Evolutionary conservation across 495 filamentous ascomycete species (phyloP).

Genomic region (Penicillium pulvis): DNA sequence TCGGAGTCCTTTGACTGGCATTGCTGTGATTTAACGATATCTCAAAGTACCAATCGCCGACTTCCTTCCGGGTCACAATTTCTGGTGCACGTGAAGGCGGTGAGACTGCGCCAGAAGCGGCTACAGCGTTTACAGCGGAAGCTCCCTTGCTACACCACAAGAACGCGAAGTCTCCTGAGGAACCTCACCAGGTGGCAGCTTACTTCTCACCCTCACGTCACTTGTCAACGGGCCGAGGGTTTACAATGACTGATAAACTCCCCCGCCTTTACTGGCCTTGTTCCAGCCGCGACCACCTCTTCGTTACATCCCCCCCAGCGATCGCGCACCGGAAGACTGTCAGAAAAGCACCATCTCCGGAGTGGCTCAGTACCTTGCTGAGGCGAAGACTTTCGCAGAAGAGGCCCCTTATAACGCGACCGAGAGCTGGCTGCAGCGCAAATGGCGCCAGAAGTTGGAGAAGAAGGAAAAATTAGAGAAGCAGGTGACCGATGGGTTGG

Average conservation of each 20-base stretch:
- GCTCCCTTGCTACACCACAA: constrained; percentile 18
- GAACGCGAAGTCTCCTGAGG: constrained; percentile 29
- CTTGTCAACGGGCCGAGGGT: constrained; percentile 10
- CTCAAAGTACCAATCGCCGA: constrained; percentile 6
- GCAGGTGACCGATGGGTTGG: constrained; percentile 64
- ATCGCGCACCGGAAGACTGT: constrained; percentile 81
- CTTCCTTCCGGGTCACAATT: constrained; percentile 22
- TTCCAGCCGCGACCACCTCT: constrained; percentile 92
- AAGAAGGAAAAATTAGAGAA: constrained; percentile 67
- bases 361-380: constrained; percentile 71
- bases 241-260: constrained; percentile 89
- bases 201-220: constrained; percentile 14
- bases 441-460: constrained; percentile 77
- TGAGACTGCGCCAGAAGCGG: constrained; percentile 17
- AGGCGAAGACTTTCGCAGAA: constrained; percentile 68
- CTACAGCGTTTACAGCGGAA: constrained; percentile 18
- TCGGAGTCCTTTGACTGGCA: constrained; percentile 68
- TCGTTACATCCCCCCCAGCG: constrained; percentile 82
- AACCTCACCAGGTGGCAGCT: constrained; percentile 16
- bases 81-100: constrained; percentile 33
- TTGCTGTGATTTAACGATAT: constrained; percentile 40
- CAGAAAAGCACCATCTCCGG: constrained; percentile 66
- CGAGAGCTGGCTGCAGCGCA: constrained; percentile 87
- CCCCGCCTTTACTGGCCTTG: constrained; percentile 86
- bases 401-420: constrained; percentile 77